These are phyloP conservation scores for Postia placenta DNA, from an alignment of 768 basidiomycete genomes.

Conservation along the genomic window DNA sequence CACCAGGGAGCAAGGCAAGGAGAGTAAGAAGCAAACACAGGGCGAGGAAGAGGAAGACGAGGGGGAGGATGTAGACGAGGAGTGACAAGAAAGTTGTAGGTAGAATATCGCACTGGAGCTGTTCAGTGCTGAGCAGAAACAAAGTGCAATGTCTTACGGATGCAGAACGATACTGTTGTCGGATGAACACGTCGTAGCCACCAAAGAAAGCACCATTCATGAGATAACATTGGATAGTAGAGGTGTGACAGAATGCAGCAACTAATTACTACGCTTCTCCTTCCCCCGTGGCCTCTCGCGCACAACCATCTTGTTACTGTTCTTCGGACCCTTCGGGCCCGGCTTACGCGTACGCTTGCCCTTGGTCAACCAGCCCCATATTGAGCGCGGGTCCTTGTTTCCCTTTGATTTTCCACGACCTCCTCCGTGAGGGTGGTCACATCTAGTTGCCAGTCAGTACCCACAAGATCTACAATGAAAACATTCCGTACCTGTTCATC, in stretches of 20 bases:
- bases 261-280: conserved; percentile 31
- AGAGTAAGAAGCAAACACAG: conserved; percentile 35
- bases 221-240: background rate
- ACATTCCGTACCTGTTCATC: conserved; percentile 97
- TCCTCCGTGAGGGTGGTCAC: conserved; percentile 94
- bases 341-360: conserved; percentile 91
- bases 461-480: too few species aligned
- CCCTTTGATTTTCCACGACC: conserved; percentile 98
- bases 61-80: conserved; percentile 39
- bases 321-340: conserved; percentile 85
- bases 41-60: conserved; percentile 40
- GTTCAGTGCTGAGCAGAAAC: too few species aligned
- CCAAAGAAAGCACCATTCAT: background rate
- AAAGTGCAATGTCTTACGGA: too few species aligned
- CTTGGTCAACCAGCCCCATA: conserved; percentile 91
- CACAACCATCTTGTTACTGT: conserved; percentile 86
- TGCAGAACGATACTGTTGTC: too few species aligned
- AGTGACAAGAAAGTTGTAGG: background rate
- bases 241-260: background rate
- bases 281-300: conserved; percentile 77
- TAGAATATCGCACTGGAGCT: too few species aligned
- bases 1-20: conserved; percentile 55
- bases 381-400: conserved; percentile 87
- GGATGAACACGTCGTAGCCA: too few species aligned
- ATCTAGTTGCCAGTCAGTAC: conserved; percentile 35